Evolutionary conservation across 768 basidiomycete genomes (phyloP), one percentile per base, ranked within the genome.

Genomic region (Cystoderma amianthinum): DNA sequence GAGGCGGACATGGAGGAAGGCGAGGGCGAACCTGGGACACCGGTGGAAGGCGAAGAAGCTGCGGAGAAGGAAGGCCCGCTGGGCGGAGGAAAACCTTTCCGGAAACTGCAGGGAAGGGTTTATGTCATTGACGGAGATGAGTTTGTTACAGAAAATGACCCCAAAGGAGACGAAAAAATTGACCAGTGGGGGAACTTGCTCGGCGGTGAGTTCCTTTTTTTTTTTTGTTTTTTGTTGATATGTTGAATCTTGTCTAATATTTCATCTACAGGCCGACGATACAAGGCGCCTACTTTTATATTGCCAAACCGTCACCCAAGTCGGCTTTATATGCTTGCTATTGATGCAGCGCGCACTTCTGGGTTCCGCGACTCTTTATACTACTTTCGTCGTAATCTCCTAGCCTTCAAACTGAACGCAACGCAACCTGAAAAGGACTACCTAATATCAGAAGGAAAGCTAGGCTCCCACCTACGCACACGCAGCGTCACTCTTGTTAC

Each of bases 321-420:
- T 19, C 76, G 85, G 34, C 71, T 79, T 45, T 99, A 96, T 64
- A 88, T 96, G 78, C 85, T 98, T 32, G 93, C 95, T 16, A 98
- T 99, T 44, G 96, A 99, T 55, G 95, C 93, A 2, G 96, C 96
- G 1, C 81, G 95, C 19, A 89, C 90, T 6, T 94, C 91, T 15
- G 96, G 96, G 3, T 97, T 92, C 64, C 79, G 92, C 36, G 96
- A 98, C 60, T 97, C 96, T 6, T 68, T 98, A n/a, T 96, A 97
- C 62, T 97, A 97, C 62, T 94, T 97, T 64, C 85, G 96, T 2
- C 78, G 92, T 4, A 96, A 95, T 48, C 79, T 80, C 0, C 79
- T 91, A 20, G 85, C 95, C 12, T 72, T 93, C 68, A 98, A 98
- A 61, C 74, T 96, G 45, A 85, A 84, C 48, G 90, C 91, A 22